These are phyloP conservation scores for Fusarium transvaalense DNA, from an alignment of 2,329 filamentous ascomycete genomes.

Conservation along the genomic window DNA sequence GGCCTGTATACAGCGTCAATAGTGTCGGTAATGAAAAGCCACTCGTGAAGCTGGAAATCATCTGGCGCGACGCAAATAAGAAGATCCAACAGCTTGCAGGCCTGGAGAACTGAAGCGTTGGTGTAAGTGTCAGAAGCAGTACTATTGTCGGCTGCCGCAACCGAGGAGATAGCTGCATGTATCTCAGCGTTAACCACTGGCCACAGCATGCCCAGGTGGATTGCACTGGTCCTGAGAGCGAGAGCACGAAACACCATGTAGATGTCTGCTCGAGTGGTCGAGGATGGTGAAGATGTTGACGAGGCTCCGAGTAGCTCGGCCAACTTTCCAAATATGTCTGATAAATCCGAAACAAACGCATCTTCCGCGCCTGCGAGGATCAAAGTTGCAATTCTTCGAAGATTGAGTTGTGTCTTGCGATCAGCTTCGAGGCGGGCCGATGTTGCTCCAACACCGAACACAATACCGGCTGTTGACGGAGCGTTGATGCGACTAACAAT, in stretches of 20 bases:
- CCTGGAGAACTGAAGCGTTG: slow-evolving; percentile 83
- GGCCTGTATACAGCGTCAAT: slow-evolving; percentile 94
- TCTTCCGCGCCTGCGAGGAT: slow-evolving; percentile 83
- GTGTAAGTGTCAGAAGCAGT: slow-evolving; percentile 78
- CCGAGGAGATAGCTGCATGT: slow-evolving; percentile 80
- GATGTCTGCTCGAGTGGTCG: slow-evolving; percentile 86
- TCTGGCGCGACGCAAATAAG: slow-evolving; percentile 90
- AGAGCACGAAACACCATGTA: slow-evolving; percentile 90
- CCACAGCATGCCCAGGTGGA: slow-evolving; percentile 89
- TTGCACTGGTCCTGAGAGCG: slow-evolving; percentile 79
- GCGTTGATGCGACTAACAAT: slow-evolving; percentile 82
- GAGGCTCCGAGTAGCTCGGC: slow-evolving; percentile 89
- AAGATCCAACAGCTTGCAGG: slow-evolving; percentile 91
- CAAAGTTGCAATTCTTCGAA: slow-evolving; percentile 84
- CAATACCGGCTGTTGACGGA: slow-evolving; percentile 93
- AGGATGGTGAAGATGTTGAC: slow-evolving; percentile 90
- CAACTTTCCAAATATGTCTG: slow-evolving; percentile 81
- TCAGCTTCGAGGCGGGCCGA: slow-evolving; percentile 96
- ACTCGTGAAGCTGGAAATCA: slow-evolving; percentile 98
- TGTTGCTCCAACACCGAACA: slow-evolving; percentile 97
- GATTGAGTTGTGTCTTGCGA: slow-evolving; percentile 88
- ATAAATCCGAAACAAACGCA: slow-evolving; percentile 81
- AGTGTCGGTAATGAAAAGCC: slow-evolving; percentile 97
- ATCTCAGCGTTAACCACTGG: slow-evolving; percentile 89
- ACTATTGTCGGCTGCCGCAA: slow-evolving; percentile 75